Evolutionary conservation across 1,284 basidiomycete species (phyloP), one percentile per base, ranked within the genome.

Genomic region (Mrakiaceae sp.): DNA sequence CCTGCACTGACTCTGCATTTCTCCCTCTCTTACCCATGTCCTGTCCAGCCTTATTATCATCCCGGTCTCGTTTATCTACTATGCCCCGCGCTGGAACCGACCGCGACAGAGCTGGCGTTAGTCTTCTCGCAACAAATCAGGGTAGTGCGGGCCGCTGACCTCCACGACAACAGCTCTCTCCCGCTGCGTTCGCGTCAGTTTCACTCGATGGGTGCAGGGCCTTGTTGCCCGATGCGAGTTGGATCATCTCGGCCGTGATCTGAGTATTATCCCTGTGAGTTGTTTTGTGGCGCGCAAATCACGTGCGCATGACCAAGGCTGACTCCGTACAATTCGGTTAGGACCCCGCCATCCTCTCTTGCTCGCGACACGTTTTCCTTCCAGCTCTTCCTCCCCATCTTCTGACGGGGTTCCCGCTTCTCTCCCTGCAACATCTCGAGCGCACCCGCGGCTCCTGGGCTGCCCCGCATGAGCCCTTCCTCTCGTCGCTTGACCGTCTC

Each of bases 321-420:
- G 5, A 46, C 44, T 46, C 57, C 40, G 40, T 4, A 5, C 47
- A 7, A 39, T 39, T n/a, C 40, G 3, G 11, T 39, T 48, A 54
- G 59, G 59, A 60, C 59, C 50, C 60, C 9, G 11, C 60, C 0
- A 53, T 51, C 7, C 60, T 61, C 42, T 39, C 40, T 11, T 44
- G 54, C 40, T 53, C 60, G 3, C 27, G 12, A 5, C 60, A 61
- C n/a, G 47, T 44, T n/a, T 40, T n/a, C 42, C 52, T 61, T n/a
- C 60, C 60, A n/a, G 50, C 60, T 14, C 42, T 61, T 3, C 60
- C 60, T n/a, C 42, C 60, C 27, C 60, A 61, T 9, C 51, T 61
- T n/a, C 60, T 61, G 47, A 42, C 39, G 3, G 60, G 60, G 6
- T 61, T 61, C n/a, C 60, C 60, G 14, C 51, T 61, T 27, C 50